phyloP scores from a whole-genome alignment of 768 basidiomycete species.

The Phallus indusiatus region DNA sequence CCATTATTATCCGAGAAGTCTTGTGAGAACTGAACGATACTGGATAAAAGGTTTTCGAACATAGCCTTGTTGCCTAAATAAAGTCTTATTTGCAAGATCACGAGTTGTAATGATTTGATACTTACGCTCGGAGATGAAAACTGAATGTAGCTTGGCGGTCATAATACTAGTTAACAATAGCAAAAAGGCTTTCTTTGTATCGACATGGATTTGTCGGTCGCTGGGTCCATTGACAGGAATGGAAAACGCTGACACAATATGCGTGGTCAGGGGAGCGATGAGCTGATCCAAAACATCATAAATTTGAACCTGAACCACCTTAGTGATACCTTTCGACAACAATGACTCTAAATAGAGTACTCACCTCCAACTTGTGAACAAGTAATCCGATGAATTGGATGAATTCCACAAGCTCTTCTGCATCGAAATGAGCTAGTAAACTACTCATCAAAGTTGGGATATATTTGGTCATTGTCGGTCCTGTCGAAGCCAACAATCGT shows the following conservation, averaged over 20 bases:
- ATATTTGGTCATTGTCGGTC: constrained; percentile 73
- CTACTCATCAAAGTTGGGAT: constrained; percentile 86
- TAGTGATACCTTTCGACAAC: not conserved
- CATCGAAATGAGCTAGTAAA: constrained; percentile 86
- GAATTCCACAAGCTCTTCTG: constrained; percentile 88
- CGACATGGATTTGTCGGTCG: constrained; percentile 73
- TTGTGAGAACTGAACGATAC: constrained; percentile 60
- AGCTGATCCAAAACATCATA: constrained; percentile 85
- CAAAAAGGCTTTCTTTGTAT: constrained; percentile 86
- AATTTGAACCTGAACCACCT: constrained; percentile 55
- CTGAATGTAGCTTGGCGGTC: constrained; percentile 66
- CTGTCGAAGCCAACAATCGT: constrained; percentile 83
- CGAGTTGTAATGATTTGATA: constrained; percentile 10
- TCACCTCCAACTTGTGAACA: constrained; percentile 84
- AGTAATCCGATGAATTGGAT: constrained; percentile 90
- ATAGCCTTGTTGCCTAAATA: constrained; percentile 48
- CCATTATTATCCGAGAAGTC: constrained; percentile 67
- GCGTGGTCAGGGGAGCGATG: constrained; percentile 74
- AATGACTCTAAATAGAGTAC: not conserved
- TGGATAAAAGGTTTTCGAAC: constrained; percentile 69
- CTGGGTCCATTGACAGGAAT: constrained; percentile 72
- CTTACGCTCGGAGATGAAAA: constrained; percentile 85
- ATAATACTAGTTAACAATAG: constrained; percentile 72
- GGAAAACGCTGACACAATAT: constrained; percentile 71
- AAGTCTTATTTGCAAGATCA: not conserved